Conservation (phyloP, 2,329 filamentous ascomycete genomes). For the Aspergillus glaucus region DNA sequence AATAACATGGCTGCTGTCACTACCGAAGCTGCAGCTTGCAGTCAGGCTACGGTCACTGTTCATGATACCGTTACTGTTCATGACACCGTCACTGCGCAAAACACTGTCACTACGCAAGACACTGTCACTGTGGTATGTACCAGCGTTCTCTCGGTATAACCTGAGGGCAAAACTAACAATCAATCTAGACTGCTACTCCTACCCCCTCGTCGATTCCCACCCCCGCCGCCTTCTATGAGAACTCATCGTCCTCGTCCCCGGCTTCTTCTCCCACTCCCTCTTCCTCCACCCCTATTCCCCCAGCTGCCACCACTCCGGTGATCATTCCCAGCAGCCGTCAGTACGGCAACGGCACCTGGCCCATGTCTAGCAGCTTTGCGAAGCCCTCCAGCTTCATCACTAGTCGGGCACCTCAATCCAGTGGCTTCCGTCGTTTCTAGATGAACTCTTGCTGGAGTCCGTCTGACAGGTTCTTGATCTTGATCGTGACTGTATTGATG, state of each 20-base stretch:
- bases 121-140: slow-evolving; percentile 20
- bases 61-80: slow-evolving; percentile 25
- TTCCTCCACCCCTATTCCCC: background rate
- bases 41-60: slow-evolving; percentile 18
- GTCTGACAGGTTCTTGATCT: background rate
- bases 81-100: slow-evolving; percentile 24
- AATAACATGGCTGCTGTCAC: background rate
- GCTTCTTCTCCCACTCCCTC: background rate
- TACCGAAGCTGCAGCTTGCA: slow-evolving; percentile 1
- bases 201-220: background rate
- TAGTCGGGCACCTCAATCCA: slow-evolving; percentile 17
- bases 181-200: slow-evolving; percentile 4
- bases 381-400: slow-evolving; percentile 27
- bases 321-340: slow-evolving; percentile 8
- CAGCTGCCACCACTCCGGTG: slow-evolving; percentile 1
- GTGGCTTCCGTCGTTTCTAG: slow-evolving; percentile 19
- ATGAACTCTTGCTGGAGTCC: background rate
- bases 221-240: background rate
- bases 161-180: too few relatives aligned
- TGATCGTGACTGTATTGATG: background rate
- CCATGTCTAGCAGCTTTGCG: slow-evolving; percentile 11
- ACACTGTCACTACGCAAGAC: background rate
- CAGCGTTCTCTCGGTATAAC: too few relatives aligned
- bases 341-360: slow-evolving; percentile 14
- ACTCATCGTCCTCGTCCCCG: background rate